phyloP scores from a whole-genome alignment of 768 basidiomycete species.

The Kwoniella pini region DNA sequence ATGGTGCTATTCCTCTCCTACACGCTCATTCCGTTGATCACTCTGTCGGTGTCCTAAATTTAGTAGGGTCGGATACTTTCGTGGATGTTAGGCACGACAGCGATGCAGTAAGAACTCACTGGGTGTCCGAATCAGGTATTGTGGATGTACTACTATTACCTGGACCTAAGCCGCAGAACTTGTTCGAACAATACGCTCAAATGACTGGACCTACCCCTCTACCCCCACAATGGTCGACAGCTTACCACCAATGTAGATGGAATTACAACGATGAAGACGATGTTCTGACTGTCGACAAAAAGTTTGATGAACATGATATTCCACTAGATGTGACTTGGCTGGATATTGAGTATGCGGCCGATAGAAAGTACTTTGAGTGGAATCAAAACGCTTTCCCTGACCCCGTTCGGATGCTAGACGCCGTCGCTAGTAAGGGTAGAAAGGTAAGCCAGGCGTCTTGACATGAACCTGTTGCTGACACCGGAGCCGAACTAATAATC shows the following conservation, averaged over 20 bases:
- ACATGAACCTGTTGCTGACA: too few relatives aligned
- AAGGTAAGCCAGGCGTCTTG: conserved; percentile 62
- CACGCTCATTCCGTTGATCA: conserved; percentile 86
- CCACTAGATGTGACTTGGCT: conserved; percentile 97
- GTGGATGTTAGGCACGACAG: conserved; percentile 79
- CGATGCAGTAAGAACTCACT: conserved; percentile 70
- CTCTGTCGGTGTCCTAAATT: conserved; percentile 87
- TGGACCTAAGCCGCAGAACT: conserved; percentile 76
- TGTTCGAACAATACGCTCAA: conserved; percentile 80
- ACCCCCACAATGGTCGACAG: conserved; percentile 88
- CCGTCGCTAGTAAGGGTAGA: conserved; percentile 77
- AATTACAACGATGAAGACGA: conserved; percentile 92
- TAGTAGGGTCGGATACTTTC: conserved; percentile 88
- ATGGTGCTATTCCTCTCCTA: conserved; percentile 88
- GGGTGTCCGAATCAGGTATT: conserved; percentile 97
- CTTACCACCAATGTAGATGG: conserved; percentile 98
- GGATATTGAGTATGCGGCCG: conserved; percentile 91
- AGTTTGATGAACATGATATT: conserved; percentile 91
- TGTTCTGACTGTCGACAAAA: conserved; percentile 75
- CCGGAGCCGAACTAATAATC: neutral
- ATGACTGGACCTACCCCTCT: conserved; percentile 83
- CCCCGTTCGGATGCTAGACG: conserved; percentile 87
- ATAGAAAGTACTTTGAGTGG: conserved; percentile 98
- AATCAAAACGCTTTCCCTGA: conserved; percentile 88
- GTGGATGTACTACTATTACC: conserved; percentile 91